These are phyloP conservation scores for Cercospora nicotianae DNA, from an alignment of 2,329 filamentous ascomycete species.

Conservation along the genomic window DNA sequence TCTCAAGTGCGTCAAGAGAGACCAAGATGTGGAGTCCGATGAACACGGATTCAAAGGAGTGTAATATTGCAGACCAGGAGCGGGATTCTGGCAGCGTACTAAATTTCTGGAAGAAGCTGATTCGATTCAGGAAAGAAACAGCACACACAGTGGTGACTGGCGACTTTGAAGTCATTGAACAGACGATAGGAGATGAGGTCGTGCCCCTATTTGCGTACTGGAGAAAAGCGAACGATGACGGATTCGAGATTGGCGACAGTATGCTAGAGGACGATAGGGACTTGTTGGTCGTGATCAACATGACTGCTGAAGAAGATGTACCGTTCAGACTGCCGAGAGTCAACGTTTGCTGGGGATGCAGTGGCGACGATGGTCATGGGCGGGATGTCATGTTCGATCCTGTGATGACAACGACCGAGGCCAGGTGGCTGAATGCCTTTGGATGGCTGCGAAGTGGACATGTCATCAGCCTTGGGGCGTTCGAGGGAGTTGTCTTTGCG, in stretches of 20 bases:
- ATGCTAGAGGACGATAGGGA: not conserved
- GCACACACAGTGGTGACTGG: slow-evolving; percentile 23
- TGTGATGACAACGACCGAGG: not conserved
- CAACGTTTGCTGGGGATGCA: not conserved
- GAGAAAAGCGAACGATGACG: not conserved
- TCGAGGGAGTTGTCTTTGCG: not conserved
- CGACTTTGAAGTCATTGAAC: slow-evolving; percentile 21
- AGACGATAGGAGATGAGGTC: slow-evolving; percentile 12
- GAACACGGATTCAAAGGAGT: slow-evolving; percentile 24
- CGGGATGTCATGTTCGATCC: not conserved
- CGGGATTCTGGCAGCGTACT: slow-evolving; percentile 13
- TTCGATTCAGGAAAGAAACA: slow-evolving; percentile 19
- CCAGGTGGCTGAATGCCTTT: not conserved
- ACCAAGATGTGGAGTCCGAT: slow-evolving; percentile 27
- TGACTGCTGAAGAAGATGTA: slow-evolving; percentile 19
- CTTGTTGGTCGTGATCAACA: slow-evolving; percentile 26
- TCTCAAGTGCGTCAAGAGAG: slow-evolving; percentile 42
- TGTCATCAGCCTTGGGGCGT: not conserved
- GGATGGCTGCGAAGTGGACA: not conserved
- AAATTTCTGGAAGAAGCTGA: slow-evolving; percentile 25
- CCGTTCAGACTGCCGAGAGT: slow-evolving; percentile 17
- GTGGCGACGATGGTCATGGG: not conserved
- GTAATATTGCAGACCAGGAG: slow-evolving; percentile 24
- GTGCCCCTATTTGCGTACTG: slow-evolving; percentile 24
- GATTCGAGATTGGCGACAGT: not conserved